These are phyloP conservation scores for Lichtheimia ramosa DNA, from an alignment of 371 early-diverging fungal species.

Conservation along the genomic window DNA sequence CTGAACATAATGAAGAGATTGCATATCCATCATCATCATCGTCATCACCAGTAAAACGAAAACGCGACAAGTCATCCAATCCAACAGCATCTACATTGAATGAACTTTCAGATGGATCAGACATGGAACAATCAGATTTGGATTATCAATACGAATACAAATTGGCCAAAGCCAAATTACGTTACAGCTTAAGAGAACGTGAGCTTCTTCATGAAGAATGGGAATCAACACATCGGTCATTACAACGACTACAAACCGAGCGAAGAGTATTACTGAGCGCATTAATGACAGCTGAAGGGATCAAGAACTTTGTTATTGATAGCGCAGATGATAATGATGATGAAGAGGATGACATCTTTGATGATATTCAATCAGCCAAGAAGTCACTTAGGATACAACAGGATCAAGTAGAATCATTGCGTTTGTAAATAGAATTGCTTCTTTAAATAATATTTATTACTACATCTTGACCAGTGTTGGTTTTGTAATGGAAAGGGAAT, in stretches of 20 bases:
- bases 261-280: conserved; percentile 51
- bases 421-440: too few relatives aligned
- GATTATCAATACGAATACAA: conserved; percentile 32
- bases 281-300: conserved; percentile 19
- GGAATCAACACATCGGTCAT: conserved; percentile 36
- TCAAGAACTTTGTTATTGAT: not conserved
- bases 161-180: conserved; percentile 54
- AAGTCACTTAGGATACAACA: too few relatives aligned
- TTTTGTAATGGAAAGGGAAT: too few relatives aligned
- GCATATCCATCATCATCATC: not conserved
- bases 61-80: not conserved
- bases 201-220: conserved; percentile 56
- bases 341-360: not conserved
- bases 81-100: not conserved
- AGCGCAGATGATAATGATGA: not conserved
- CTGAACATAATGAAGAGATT: conserved; percentile 13
- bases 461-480: too few relatives aligned
- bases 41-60: not conserved
- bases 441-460: too few relatives aligned
- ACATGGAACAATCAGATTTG: not conserved
- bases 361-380: too few relatives aligned
- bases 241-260: conserved; percentile 51
- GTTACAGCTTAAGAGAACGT: conserved; percentile 54
- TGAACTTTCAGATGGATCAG: not conserved
- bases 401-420: too few relatives aligned